Evolutionary conservation across 1,284 basidiomycete genomes (phyloP).

Genomic region (Ceratobasidium sp.): DNA sequence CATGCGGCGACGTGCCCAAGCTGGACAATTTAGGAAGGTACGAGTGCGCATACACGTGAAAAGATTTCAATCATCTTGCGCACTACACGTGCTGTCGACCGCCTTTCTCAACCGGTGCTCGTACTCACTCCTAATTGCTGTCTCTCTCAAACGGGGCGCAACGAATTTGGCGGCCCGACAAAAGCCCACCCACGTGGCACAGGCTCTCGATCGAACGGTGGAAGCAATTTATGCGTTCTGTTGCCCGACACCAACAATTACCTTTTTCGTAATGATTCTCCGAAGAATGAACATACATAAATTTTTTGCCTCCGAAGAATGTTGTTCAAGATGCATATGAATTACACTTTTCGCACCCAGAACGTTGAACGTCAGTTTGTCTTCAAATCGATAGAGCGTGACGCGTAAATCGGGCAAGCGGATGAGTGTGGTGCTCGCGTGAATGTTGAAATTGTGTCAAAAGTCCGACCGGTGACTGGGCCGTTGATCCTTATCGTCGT

Average conservation of each 20-base stretch:
- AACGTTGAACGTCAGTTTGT: too few relatives aligned
- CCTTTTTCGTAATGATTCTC: not conserved
- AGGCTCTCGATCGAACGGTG: slow-evolving; percentile 4
- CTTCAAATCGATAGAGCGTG: too few relatives aligned
- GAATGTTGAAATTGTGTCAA: not conserved
- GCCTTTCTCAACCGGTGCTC: not conserved
- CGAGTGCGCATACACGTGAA: not conserved
- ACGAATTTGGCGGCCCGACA: slow-evolving; percentile 8
- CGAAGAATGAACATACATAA: not conserved
- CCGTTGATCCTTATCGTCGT: slow-evolving; percentile 39
- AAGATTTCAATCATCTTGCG: not conserved
- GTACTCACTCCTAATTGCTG: not conserved
- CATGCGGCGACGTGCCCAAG: not conserved
- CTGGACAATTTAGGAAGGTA: not conserved
- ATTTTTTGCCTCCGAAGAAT: not conserved
- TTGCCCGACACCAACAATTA: not conserved
- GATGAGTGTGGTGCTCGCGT: not conserved
- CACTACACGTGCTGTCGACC: not conserved
- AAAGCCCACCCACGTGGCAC: slow-evolving; percentile 32
- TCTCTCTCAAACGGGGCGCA: slow-evolving; percentile 2
- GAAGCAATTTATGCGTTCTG: slow-evolving; percentile 21
- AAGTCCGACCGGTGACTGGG: not conserved
- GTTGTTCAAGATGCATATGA: not conserved
- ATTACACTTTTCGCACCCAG: too few relatives aligned
- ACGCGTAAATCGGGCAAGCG: too few relatives aligned